phyloP scores from a whole-genome alignment of 352 stramenopile genomes.

The Phytophthora ramorum region DNA sequence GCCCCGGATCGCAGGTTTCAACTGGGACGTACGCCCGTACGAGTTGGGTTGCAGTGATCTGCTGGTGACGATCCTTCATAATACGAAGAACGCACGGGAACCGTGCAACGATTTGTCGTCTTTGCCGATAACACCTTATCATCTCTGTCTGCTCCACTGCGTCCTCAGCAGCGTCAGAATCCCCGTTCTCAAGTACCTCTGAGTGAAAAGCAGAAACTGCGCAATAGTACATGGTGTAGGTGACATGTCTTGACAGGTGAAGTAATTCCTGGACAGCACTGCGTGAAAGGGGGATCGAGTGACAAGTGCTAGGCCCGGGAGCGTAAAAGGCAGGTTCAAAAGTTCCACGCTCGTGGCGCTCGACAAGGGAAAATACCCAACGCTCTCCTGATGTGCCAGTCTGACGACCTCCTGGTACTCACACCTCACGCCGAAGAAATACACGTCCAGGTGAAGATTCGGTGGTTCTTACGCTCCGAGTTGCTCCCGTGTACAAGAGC shows the following conservation, averaged over 20 bases:
- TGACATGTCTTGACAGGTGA: constrained; percentile 28
- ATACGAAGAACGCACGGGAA: constrained; percentile 62
- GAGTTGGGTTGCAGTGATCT: constrained; percentile 42
- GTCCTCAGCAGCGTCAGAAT: constrained; percentile 2
- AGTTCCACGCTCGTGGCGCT: constrained; percentile 23
- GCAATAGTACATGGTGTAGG: constrained; percentile 20
- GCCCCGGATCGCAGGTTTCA: constrained; percentile 38
- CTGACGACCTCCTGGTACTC: background rate
- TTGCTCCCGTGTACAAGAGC: constrained; percentile 53
- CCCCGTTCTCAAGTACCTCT: background rate
- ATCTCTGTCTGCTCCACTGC: background rate
- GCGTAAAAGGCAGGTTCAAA: constrained; percentile 35
- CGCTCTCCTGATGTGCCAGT: constrained; percentile 10
- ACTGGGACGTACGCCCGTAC: constrained; percentile 64
- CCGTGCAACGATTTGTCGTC: constrained; percentile 39
- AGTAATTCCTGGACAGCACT: constrained; percentile 23
- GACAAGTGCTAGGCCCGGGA: constrained; percentile 16
- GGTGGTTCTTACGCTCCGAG: constrained; percentile 15
- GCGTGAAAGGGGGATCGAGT: constrained; percentile 13
- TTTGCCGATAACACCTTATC: constrained; percentile 16
- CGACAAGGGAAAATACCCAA: constrained; percentile 31
- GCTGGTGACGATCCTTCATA: constrained; percentile 46
- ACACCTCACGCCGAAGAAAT: constrained; percentile 34
- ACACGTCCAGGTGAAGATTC: constrained; percentile 32
- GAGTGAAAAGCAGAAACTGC: constrained; percentile 17